Percentiles rank a stretch among this genome's conserved stretches.
Evolutionary conservation across 73 alveolate genomes (phyloP).

Genomic region (Chromera velia): DNA sequence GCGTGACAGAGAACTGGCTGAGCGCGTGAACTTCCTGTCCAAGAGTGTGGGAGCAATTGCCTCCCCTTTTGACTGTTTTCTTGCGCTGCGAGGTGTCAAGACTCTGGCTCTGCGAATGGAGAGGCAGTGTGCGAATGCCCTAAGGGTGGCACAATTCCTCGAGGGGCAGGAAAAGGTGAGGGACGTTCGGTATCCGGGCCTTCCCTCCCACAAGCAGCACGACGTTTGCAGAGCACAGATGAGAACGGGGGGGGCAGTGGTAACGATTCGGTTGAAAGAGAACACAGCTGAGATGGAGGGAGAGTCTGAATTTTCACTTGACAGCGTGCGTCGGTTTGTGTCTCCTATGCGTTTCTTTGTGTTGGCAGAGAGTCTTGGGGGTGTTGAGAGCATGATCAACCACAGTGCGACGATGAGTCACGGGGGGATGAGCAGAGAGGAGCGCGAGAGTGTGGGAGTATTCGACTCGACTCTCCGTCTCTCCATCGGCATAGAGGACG

Average conservation of each 20-base stretch:
- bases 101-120: slow-evolving; percentile 78
- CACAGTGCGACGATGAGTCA: slow-evolving; percentile 46
- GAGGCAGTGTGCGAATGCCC: slow-evolving; percentile 63
- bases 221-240: slow-evolving; percentile 66
- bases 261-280: slow-evolving; percentile 61
- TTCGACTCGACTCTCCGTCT: slow-evolving; percentile 39
- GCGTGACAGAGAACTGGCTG: slow-evolving; percentile 53
- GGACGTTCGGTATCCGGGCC: slow-evolving; percentile 75
- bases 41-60: slow-evolving; percentile 62
- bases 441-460: slow-evolving; percentile 32
- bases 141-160: slow-evolving; percentile 67
- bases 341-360: slow-evolving; percentile 59
- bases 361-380: slow-evolving; percentile 78
- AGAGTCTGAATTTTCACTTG: slow-evolving; percentile 13
- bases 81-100: slow-evolving; percentile 75
- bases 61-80: slow-evolving; percentile 77
- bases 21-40: slow-evolving; percentile 41
- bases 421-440: slow-evolving; percentile 32
- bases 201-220: slow-evolving; percentile 56
- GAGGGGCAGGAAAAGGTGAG: slow-evolving; percentile 57
- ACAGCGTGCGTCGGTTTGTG: slow-evolving; percentile 58
- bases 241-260: slow-evolving; percentile 71
- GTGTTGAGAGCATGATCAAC: slow-evolving; percentile 49
- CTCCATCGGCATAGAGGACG: slow-evolving; percentile 33
- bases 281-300: slow-evolving; percentile 9